phyloP scores from a whole-genome alignment of 2,329 filamentous ascomycete genomes.

The Diaporthe eres region DNA sequence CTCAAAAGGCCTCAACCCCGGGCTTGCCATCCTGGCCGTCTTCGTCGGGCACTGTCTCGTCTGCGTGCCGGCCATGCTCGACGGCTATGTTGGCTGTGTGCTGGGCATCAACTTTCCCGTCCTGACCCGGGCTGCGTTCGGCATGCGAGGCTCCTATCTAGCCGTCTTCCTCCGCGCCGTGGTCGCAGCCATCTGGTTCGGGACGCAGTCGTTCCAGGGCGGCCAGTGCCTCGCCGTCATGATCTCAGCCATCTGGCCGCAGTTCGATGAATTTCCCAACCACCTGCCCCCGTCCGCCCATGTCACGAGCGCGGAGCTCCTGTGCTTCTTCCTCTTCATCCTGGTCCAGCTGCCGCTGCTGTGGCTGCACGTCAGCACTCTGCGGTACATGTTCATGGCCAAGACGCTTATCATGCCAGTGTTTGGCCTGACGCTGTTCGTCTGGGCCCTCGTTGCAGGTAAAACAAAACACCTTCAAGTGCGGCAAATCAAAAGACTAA shows the following conservation, averaged over 20 bases:
- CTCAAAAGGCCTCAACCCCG: slow-evolving; percentile 31
- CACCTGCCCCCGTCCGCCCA: slow-evolving; percentile 64
- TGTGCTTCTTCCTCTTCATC: slow-evolving; percentile 66
- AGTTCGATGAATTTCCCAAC: slow-evolving; percentile 67
- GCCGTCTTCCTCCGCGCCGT: slow-evolving; percentile 57
- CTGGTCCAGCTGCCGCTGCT: slow-evolving; percentile 66
- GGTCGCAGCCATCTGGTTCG: slow-evolving; percentile 70
- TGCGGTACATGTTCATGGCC: slow-evolving; percentile 56
- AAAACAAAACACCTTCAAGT: neutral
- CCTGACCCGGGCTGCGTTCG: slow-evolving; percentile 59
- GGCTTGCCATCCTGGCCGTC: slow-evolving; percentile 33
- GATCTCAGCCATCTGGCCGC: slow-evolving; percentile 66
- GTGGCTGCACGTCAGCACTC: slow-evolving; percentile 58
- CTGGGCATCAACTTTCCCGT: slow-evolving; percentile 63
- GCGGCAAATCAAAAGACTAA: neutral
- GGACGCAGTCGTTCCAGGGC: slow-evolving; percentile 76
- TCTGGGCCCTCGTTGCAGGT: slow-evolving; percentile 27
- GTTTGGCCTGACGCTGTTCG: slow-evolving; percentile 53
- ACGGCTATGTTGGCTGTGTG: slow-evolving; percentile 61
- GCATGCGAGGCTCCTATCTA: slow-evolving; percentile 58
- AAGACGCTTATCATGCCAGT: slow-evolving; percentile 67
- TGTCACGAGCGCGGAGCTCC: slow-evolving; percentile 69
- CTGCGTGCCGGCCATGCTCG: slow-evolving; percentile 65
- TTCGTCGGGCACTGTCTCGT: slow-evolving; percentile 73
- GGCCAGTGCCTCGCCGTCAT: slow-evolving; percentile 63